phyloP scores from a whole-genome alignment of 2,329 filamentous ascomycete species.

The Sclerotinia borealis region DNA sequence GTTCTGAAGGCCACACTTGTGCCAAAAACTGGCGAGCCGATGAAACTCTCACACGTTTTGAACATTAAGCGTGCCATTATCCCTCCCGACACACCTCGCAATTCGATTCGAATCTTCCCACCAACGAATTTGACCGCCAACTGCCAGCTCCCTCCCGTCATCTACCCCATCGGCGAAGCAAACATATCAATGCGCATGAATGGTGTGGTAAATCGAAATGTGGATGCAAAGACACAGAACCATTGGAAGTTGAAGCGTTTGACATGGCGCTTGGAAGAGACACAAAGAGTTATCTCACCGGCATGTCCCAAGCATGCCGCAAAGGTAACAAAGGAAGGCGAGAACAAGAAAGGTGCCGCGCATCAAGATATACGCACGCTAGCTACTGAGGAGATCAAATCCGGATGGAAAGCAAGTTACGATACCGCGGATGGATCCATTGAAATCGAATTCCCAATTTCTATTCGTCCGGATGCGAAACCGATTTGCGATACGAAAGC shows the following conservation, averaged over 20 bases:
- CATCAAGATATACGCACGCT: conserved; percentile 73
- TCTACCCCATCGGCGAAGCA: conserved; percentile 81
- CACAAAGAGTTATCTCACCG: conserved; percentile 68
- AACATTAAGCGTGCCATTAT: conserved; percentile 72
- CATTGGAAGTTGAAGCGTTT: conserved; percentile 87
- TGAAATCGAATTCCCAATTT: conserved; percentile 71
- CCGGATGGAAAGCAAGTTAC: conserved; percentile 78
- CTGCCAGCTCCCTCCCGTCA: conserved; percentile 73
- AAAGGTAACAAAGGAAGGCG: conserved; percentile 39
- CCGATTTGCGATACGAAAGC: conserved; percentile 75
- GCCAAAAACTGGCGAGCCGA: conserved; percentile 52
- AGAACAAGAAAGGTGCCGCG: conserved; percentile 57
- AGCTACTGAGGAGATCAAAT: conserved; percentile 74
- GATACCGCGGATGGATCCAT: conserved; percentile 63
- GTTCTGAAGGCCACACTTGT: conserved; percentile 64
- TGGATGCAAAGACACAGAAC: conserved; percentile 63
- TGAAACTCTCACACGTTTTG: conserved; percentile 63
- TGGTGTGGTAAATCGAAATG: conserved; percentile 70
- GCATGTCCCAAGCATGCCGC: conserved; percentile 72
- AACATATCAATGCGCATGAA: conserved; percentile 74
- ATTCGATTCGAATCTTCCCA: conserved; percentile 90
- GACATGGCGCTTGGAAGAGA: conserved; percentile 90
- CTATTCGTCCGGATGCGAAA: conserved; percentile 50
- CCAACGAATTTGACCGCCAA: conserved; percentile 89
- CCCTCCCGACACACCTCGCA: conserved; percentile 70